Evolutionary conservation across 139 green algal genomes (phyloP).

Genomic region (Chlamydomonas sp.): DNA sequence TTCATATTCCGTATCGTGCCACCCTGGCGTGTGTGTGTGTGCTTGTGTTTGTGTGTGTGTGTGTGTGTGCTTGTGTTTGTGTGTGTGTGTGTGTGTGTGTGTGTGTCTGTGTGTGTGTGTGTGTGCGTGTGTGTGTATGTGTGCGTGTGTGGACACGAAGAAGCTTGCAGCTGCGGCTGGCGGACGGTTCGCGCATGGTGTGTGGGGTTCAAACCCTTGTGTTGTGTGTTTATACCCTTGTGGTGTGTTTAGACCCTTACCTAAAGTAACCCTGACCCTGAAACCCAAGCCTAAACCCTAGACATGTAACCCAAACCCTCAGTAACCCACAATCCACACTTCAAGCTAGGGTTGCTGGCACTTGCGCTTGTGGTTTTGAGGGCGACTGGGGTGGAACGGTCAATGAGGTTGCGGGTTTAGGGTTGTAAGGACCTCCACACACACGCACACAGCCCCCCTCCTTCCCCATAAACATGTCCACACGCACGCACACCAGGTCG

Average conservation of each 20-base stretch:
- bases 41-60: no score
- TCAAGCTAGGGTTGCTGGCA: background rate
- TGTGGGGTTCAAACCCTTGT: slow-evolving; percentile 48
- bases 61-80: no score
- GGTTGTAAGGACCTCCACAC: no score
- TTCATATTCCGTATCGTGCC: no score
- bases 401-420: no score
- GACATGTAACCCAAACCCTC: no score
- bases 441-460: background rate
- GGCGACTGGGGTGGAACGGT: no score
- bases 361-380: background rate
- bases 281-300: no score
- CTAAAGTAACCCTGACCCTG: no score
- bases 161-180: slow-evolving; percentile 75
- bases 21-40: no score
- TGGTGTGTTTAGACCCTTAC: background rate
- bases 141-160: slow-evolving; percentile 53
- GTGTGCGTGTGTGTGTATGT: background rate
- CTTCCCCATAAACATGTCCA: no score
- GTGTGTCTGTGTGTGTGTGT: background rate
- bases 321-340: background rate
- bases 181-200: slow-evolving; percentile 69
- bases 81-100: background rate
- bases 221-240: slow-evolving; percentile 67
- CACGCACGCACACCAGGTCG: no score